These are phyloP conservation scores for Clarireedia monteithiana DNA, from an alignment of 2,329 filamentous ascomycete genomes.

Conservation along the genomic window DNA sequence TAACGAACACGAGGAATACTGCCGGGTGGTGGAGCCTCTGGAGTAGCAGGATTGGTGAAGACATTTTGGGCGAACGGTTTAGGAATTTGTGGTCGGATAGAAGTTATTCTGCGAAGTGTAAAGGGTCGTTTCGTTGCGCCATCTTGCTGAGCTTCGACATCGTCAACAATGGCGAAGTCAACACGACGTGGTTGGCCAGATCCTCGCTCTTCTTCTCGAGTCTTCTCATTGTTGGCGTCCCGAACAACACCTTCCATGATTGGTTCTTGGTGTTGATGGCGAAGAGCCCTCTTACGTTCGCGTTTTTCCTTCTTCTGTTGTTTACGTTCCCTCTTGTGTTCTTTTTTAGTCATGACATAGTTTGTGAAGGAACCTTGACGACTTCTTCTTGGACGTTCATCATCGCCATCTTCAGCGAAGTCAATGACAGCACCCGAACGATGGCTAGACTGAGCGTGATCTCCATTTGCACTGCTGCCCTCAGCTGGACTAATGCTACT, in stretches of 20 bases:
- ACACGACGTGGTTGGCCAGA: conserved; percentile 44
- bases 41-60: conserved; percentile 41
- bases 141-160: conserved; percentile 16
- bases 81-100: conserved; percentile 49
- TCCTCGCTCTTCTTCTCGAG: conserved; percentile 8
- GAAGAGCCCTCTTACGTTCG: conserved; percentile 17
- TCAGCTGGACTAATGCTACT: conserved; percentile 18
- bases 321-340: conserved; percentile 32
- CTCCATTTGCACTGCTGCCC: conserved; percentile 19
- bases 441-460: conserved; percentile 19
- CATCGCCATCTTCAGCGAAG: conserved; percentile 46
- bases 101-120: conserved; percentile 49
- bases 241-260: conserved; percentile 16
- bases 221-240: conserved; percentile 16
- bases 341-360: conserved; percentile 25
- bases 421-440: conserved; percentile 31
- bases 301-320: conserved; percentile 29
- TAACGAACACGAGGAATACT: conserved; percentile 50
- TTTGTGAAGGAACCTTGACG: conserved; percentile 23
- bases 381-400: conserved; percentile 32
- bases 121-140: conserved; percentile 38
- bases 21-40: conserved; percentile 27
- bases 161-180: conserved; percentile 44
- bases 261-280: conserved; percentile 18
- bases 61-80: conserved; percentile 66